Evolutionary conservation across 306 rosid genomes (phyloP).

Genomic region (Quercus mongolica): DNA sequence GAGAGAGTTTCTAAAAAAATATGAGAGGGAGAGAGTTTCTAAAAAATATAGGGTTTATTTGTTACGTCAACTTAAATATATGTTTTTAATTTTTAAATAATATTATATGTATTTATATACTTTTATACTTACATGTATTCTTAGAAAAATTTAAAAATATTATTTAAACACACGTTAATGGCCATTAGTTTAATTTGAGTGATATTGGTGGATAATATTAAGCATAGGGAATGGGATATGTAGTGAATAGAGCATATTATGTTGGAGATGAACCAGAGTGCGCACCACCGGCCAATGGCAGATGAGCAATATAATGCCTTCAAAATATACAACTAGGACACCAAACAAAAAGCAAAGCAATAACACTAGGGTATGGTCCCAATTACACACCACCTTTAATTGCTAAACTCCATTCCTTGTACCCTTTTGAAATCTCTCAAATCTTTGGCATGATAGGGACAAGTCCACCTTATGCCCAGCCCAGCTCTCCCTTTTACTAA

Average conservation of each 20-base stretch:
- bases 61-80: no score
- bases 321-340: background rate
- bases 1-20: background rate
- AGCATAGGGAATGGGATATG: background rate
- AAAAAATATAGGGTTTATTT: no score
- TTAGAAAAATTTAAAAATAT: no score
- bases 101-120: no score
- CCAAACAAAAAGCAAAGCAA: background rate
- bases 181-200: background rate
- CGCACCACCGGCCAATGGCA: conserved; percentile 4
- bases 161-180: no score
- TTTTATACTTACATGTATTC: no score
- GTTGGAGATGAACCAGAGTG: background rate
- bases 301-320: background rate
- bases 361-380: background rate
- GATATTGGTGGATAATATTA: conserved; percentile 2
- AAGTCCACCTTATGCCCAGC: background rate
- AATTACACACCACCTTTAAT: background rate
- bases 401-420: background rate
- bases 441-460: background rate
- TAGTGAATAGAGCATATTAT: background rate
- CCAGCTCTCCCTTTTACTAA: background rate
- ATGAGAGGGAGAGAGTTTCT: no score
- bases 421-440: background rate
- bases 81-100: no score